Base-by-base conservation (phyloP, 371 early-diverging fungal genomes). In the Apophysomyces sp. region DNA sequence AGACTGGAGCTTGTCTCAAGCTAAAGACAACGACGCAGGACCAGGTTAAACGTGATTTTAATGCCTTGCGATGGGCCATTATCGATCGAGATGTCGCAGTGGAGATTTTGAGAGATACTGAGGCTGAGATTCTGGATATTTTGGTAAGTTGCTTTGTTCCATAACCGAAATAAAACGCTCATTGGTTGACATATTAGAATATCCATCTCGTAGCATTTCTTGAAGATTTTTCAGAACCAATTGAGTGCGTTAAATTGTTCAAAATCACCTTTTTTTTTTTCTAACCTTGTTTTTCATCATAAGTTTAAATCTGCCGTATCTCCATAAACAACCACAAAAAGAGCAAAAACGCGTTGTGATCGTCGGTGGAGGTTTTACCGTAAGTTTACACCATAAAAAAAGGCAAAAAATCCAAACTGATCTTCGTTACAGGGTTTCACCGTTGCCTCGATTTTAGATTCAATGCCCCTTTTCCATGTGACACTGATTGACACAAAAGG, bases 401-500 rank as follows among this genome's bases (percentile, higher is more conserved):
- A 57, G 51, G 28, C 49, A 51, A 58, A 41, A 18, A 24, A 34
- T 34, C n/a, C 41, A 44, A 11, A 44, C 28, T 12, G 44, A 26
- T 34, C 32, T 59, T 39, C 52, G 2, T 40, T 58, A 16, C 57
- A 76, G 76, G 76, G 76, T 49, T 76, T 72, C 32, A 76, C 76
- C 3, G 73, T 76, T 13, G 76, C 70, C 15, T 72, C 73, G 31
- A 70, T 76, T 31, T 63, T 76, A 30, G 76, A 76, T 39, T 71
- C 67, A 51, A 76, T 76, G 76, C 67, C 70, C 58, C 68, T 67
- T 58, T 76, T 76, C 41, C 65, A 76, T 59, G 73, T 76, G 28
- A 70, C 69, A 24, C 63, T 76, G 29, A 72, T 76, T 60, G 76
- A 76, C 57, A 72, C 67, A 32, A 76, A 76, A 70, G 76, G 76